These are phyloP conservation scores for Skeletonema potamos DNA, from an alignment of 108 stramenopile species.

Conservation along the genomic window DNA sequence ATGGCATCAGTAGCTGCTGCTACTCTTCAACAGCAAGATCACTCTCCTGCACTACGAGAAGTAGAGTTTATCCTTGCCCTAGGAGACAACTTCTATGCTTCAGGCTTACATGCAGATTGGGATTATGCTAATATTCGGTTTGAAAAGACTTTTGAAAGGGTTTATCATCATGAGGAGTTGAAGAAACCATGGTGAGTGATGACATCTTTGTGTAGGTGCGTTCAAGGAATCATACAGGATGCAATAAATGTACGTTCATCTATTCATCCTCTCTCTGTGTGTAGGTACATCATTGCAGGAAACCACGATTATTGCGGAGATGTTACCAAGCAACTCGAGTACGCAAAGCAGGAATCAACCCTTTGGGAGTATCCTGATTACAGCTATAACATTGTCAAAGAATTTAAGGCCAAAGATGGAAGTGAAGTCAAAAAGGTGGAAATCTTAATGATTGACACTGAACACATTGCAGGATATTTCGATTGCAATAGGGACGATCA, in stretches of 20 bases:
- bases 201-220: neutral
- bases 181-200: conserved; percentile 34
- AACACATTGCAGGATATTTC: conserved; percentile 36
- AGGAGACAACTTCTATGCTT: conserved; percentile 57
- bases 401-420: conserved; percentile 9
- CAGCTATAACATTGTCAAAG: conserved; percentile 26
- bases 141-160: conserved; percentile 46
- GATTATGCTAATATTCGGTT: conserved; percentile 21
- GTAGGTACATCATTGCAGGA: conserved; percentile 41
- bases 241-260: neutral
- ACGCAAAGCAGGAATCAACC: too few relatives aligned
- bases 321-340: conserved; percentile 16
- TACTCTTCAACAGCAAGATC: too few relatives aligned
- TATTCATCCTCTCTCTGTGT: too few relatives aligned
- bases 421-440: conserved; percentile 16
- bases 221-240: neutral
- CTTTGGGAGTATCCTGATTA: conserved; percentile 44
- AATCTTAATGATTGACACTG: conserved; percentile 55
- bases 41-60: too few relatives aligned
- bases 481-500: too few relatives aligned
- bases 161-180: conserved; percentile 38
- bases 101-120: conserved; percentile 19
- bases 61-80: conserved; percentile 43
- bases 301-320: conserved; percentile 61
- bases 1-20: conserved; percentile 47